These are phyloP conservation scores for Beta vulgaris DNA, from an alignment of 148 eudicot genomes.

Conservation along the genomic window DNA sequence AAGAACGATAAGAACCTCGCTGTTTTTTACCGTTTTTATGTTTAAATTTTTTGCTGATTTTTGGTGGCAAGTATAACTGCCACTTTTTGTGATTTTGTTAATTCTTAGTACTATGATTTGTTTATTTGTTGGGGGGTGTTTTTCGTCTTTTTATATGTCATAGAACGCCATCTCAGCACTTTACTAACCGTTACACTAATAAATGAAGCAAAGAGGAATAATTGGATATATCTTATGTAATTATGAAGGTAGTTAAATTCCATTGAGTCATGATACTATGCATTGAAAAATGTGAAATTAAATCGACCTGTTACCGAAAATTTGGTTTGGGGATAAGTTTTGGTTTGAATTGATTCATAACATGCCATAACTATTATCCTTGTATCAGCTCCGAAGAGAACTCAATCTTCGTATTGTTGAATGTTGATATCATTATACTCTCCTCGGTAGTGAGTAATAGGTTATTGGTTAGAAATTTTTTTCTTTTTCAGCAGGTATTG, in stretches of 20 bases:
- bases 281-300: not conserved
- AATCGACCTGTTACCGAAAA: not conserved
- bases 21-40: slow-evolving; percentile 26
- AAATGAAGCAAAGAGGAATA: not conserved
- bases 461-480: no score
- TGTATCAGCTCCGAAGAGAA: no score
- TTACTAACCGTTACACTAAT: slow-evolving; percentile 7
- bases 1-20: slow-evolving; percentile 22
- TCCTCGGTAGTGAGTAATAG: no score
- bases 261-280: not conserved
- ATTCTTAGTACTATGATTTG: not conserved
- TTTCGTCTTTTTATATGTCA: not conserved
- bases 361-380: no score
- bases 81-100: slow-evolving; percentile 10
- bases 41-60: not conserved
- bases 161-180: not conserved
- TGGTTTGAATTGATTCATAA: not conserved
- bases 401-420: no score
- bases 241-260: slow-evolving; percentile 13
- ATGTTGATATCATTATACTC: no score
- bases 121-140: not conserved
- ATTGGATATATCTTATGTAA: not conserved
- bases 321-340: not conserved
- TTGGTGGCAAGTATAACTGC: slow-evolving; percentile 23
- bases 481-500: no score